Evolutionary conservation across 2,329 filamentous ascomycete species (phyloP), one percentile per base, ranked within the genome.

Genomic region (Clarireedia paspali): DNA sequence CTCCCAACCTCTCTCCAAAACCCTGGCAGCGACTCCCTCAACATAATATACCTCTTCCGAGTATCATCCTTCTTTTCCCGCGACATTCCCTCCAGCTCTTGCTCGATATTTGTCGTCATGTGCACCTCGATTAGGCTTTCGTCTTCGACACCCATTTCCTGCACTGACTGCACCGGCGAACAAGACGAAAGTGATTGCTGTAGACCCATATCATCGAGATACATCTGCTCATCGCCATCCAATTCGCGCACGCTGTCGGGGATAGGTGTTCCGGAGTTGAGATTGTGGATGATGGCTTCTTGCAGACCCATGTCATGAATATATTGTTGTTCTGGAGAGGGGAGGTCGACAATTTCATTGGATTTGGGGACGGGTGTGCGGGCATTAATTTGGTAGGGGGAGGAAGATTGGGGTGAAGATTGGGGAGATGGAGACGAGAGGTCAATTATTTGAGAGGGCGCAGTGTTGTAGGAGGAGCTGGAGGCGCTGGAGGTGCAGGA

Each of bases 401-500:
- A 34, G 47, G 9, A 15, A 7, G 46, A 48, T 45, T 5, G 26
- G 14, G 20, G 23, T 47, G 24, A 30, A 26, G 10, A 9, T 4
- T 7, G 10, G 14, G 47, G 47, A n/a, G 53, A 26, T 1, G 53
- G 48, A 23, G 52, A 55, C 4, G 46, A 50, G 5, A 55, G 47
- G 36, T 55, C 47, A 23, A 55, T 55, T 12, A 55, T 55, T n/a
- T 50, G 47, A 1, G 38, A 55, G 45, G 38, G 47, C 2, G 53
- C 53, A 6, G 53, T 55, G 12, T 50, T 55, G 17, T 55, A 55
- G 15, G 45, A 50, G 46, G 24, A 27, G 9, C n/a, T 20, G 1
- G 53, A 56, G 7, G 54, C 52, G 30, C 40, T 47, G 12, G 54
- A 56, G 7, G 54, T 47, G 30, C 40, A 47, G 12, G 54, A 56